phyloP scores from a whole-genome alignment of 2,329 filamentous ascomycete genomes.

The Neophaeococcomyces aloes region DNA sequence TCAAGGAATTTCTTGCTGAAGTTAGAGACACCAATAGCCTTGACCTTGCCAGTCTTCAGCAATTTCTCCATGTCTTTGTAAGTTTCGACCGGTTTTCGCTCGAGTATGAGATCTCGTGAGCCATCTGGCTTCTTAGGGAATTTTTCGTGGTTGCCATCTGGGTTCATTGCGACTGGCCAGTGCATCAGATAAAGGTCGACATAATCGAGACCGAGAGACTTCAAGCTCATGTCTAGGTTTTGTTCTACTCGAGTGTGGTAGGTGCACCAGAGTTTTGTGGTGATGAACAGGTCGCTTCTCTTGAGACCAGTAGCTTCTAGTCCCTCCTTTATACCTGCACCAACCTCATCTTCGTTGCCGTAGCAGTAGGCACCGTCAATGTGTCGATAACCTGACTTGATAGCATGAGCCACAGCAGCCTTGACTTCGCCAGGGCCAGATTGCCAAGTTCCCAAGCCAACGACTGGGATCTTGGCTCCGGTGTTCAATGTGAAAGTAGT shows the following conservation, averaged over 20 bases:
- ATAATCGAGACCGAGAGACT: conserved; percentile 55
- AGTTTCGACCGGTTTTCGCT: conserved; percentile 23
- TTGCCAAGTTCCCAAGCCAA: conserved; percentile 47
- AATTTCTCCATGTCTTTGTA: conserved; percentile 43
- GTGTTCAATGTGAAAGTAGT: conserved; percentile 37
- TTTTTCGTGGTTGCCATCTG: conserved; percentile 36
- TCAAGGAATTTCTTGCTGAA: conserved; percentile 41
- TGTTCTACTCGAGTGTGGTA: conserved; percentile 52
- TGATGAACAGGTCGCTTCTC: conserved; percentile 55
- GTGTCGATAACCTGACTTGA: conserved; percentile 28
- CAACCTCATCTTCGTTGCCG: conserved; percentile 57
- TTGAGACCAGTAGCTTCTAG: conserved; percentile 51
- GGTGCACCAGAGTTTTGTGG: conserved; percentile 61
- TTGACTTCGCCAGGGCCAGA: conserved; percentile 40
- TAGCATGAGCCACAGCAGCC: conserved; percentile 37
- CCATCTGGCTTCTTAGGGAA: conserved; percentile 33
- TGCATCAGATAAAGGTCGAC: conserved; percentile 63
- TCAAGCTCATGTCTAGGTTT: conserved; percentile 51
- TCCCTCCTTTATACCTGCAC: conserved; percentile 43
- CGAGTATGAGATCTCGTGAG: conserved; percentile 40
- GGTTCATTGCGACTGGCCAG: conserved; percentile 47
- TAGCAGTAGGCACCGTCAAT: conserved; percentile 37
- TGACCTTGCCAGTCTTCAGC: conserved; percentile 33
- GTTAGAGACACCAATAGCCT: conserved; percentile 44
- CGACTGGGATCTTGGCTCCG: conserved; percentile 36